Evolutionary conservation across 2,329 filamentous ascomycete genomes (phyloP).

Genomic region (Verticillium klebahnii): DNA sequence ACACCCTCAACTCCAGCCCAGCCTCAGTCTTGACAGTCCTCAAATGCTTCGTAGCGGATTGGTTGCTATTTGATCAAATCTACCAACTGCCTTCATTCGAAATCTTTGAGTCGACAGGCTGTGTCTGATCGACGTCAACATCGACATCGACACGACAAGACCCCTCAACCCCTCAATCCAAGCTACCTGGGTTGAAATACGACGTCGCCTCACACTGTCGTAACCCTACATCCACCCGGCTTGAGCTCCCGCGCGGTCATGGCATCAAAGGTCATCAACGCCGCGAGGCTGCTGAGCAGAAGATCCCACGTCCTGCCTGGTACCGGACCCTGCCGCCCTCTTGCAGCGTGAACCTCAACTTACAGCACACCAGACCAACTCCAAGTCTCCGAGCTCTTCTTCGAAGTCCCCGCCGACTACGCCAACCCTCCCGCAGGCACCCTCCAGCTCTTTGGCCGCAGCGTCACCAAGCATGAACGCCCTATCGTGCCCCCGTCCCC

Average conservation of each 20-base stretch:
- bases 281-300: conserved; percentile 35
- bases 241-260: neutral
- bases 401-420: conserved; percentile 82
- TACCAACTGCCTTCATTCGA: no score
- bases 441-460: conserved; percentile 74
- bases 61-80: no score
- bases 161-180: no score
- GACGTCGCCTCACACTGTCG: no score
- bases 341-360: neutral
- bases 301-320: conserved; percentile 35
- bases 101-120: no score
- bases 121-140: no score
- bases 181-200: no score
- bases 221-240: neutral
- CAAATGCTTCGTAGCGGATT: no score
- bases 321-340: neutral
- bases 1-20: no score
- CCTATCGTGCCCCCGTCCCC: conserved; percentile 46
- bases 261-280: conserved; percentile 19
- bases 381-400: conserved; percentile 75
- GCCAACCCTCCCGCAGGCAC: conserved; percentile 52
- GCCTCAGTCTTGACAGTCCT: no score
- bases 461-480: conserved; percentile 61
- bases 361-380: conserved; percentile 55
- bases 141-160: no score